Base-by-base conservation (phyloP, 768 basidiomycete species). In the Mycena alexandri region DNA sequence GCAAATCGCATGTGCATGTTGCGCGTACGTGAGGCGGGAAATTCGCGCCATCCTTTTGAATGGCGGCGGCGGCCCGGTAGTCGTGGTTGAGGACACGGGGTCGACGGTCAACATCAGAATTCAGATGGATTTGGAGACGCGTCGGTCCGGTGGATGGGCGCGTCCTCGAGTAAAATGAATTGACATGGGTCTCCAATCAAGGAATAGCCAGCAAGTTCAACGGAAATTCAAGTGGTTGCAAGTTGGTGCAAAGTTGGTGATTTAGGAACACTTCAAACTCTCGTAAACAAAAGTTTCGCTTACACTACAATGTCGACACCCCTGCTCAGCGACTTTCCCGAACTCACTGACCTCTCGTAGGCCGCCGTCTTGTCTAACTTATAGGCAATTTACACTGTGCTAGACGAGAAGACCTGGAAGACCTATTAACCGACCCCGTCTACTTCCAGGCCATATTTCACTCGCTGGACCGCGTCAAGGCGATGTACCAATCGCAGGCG, bases 401-500 rank as follows among this genome's bases (percentile, higher is more conserved):
- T 36, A 96, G 95, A 71, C 88, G 93, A 56, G 91, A 94, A 70
- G 95, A 96, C 73, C 84, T 99, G n/a, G 93, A 98, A 77, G 95
- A 96, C 74, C 81, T 98, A 6, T 80, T 98, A 22, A 83, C 85
- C 16, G 94, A 98, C 75, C 91, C 90, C 0, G 80, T 82, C 17
- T 96, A 96, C 76, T 96, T 96, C 70, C 92, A 96, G 76, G 93
- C 96, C 10, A 82, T 93, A 68, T 91, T 99, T 69, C 92, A 96
- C 78, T 89, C 93, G 1, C 79, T 97, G 12, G 81, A 89, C 3
- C 83, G 84, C 29, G 94, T 97, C 44, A 91, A 91, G 73, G 83
- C 85, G 17, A 81, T 95, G 64, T 91, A 95, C 70, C 85, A 88
- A 67, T 87, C 89, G 0, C 93, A 96, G 72, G 83, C 91, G 13